phyloP scores from a whole-genome alignment of 1,284 basidiomycete genomes.

The Cutaneotrichosporon spelunceum region DNA sequence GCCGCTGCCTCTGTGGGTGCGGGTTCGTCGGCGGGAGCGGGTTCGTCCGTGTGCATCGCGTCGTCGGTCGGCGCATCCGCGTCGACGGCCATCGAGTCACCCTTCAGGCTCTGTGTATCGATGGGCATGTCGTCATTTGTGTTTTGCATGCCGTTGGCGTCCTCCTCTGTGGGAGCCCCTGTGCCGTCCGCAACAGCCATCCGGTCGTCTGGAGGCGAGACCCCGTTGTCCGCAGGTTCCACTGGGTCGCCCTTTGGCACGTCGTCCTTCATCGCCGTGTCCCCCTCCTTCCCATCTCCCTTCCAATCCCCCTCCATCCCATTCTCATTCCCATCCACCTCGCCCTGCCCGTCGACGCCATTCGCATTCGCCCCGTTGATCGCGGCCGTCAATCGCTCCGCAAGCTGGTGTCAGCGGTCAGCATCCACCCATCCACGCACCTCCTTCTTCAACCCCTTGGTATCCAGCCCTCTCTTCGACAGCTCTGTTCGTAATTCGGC shows the following conservation, averaged over 20 bases:
- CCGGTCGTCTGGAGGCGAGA: not conserved
- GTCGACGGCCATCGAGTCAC: not conserved
- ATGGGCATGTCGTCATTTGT: not conserved
- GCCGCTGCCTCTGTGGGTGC: too few species aligned
- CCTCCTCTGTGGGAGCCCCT: too few species aligned
- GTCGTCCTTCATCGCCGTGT: not conserved
- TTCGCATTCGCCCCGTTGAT: slow-evolving; percentile 10
- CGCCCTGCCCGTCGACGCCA: not conserved
- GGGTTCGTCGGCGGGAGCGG: not conserved
- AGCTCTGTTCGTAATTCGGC: slow-evolving; percentile 50
- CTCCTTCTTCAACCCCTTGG: slow-evolving; percentile 47
- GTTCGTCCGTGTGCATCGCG: not conserved
- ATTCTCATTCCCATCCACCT: not conserved
- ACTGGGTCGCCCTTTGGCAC: not conserved
- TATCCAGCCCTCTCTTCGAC: slow-evolving; percentile 39
- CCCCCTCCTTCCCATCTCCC: not conserved
- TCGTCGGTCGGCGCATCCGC: not conserved
- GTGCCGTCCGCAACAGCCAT: too few species aligned
- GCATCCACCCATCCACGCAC: slow-evolving; percentile 27
- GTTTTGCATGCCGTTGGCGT: too few species aligned
- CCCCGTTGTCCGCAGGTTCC: not conserved
- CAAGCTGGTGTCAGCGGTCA: slow-evolving; percentile 33
- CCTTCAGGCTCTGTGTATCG: not conserved
- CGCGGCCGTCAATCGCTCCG: slow-evolving; percentile 33
- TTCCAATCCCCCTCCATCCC: not conserved